A percentile compares a stretch with the other conserved stretches of the same genome.
Evolutionary conservation across 2,329 filamentous ascomycete genomes (phyloP).

Genomic region (Claviceps citrina): DNA sequence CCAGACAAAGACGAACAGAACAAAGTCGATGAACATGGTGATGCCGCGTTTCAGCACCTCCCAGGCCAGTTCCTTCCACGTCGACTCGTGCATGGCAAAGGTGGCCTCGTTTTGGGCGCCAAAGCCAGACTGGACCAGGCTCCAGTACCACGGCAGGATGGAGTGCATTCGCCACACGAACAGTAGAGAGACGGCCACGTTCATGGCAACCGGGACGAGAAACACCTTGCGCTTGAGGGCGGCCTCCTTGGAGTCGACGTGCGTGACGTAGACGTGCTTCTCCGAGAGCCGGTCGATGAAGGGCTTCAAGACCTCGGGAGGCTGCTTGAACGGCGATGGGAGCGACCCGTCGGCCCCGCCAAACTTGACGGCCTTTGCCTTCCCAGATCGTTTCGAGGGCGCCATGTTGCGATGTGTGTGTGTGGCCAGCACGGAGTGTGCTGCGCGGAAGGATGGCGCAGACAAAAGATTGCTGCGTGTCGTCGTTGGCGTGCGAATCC

Average conservation of each 20-base stretch:
- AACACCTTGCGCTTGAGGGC: conserved; percentile 74
- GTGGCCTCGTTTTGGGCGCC: conserved; percentile 52
- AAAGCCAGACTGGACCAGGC: conserved; percentile 46
- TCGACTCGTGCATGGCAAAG: conserved; percentile 41
- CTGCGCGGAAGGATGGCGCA: too few species aligned
- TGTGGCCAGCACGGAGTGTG: neutral
- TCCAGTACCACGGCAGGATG: conserved; percentile 58
- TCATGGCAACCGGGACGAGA: conserved; percentile 61
- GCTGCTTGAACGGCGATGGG: conserved; percentile 53
- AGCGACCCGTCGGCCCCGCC: conserved; percentile 19
- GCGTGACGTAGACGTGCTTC: conserved; percentile 65
- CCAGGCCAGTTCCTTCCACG: conserved; percentile 39
- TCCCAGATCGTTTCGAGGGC: conserved; percentile 20
- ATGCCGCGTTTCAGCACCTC: conserved; percentile 44
- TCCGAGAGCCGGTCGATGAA: conserved; percentile 53
- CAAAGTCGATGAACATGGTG: conserved; percentile 60
- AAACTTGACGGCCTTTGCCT: conserved; percentile 15
- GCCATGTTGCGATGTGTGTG: conserved; percentile 12
- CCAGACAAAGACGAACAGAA: conserved; percentile 51
- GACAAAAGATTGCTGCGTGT: too few species aligned
- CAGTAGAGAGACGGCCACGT: conserved; percentile 47
- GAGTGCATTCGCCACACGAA: conserved; percentile 54
- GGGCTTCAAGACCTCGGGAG: conserved; percentile 45
- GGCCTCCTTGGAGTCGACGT: conserved; percentile 57
- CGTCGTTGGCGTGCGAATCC: too few species aligned